Base-by-base conservation (phyloP, 495 filamentous ascomycete species). In the Xylaria flabelliformis region DNA sequence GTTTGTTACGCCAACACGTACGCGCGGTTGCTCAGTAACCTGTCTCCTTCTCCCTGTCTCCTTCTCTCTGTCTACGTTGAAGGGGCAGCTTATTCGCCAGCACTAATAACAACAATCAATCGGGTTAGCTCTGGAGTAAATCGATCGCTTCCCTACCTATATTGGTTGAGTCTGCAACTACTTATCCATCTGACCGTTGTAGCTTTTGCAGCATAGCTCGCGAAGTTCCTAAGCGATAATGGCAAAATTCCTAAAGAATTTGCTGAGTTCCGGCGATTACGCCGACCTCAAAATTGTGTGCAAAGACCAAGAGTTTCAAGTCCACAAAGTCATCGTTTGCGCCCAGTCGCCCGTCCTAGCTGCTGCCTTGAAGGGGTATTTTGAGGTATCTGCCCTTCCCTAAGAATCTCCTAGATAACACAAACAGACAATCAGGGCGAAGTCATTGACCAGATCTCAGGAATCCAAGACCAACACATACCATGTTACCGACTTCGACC, bases 231-330 rank as follows among this genome's bases (percentile, higher is more conserved):
- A 65, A 8, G 17, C 15, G 21, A 53, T 3, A 53, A 67, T 53
- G 46, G 29, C 46, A 5, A 41, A 51, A 32, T 26, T 42, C 10
- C 15, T 53, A 3, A 32, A 19, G 7, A 7, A 5, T n/a, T 24
- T 36, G 44, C 24, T 44, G 36, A 39, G 9, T 6, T 36, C 29
- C 26, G 21, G 44, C 19, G 15, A 34, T 4, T 51, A 51, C 32
- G 41, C 32, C 44, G 64, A 67, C 26, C 10, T 50, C 63, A 51
- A 44, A 46, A 24, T 65, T 44, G 13, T 64, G 36, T 64, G 61
- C 34, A 15, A 65, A 36, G 63, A 21, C 29, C 41, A 36, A n/a
- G 17, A 65, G 26, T 65, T 65, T 5, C 26, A 2, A 19, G 42
- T 65, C 63, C 42, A 50, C 44, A 50, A 65, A 13, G 13, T 2